Evolutionary conservation across 78 protist genomes (phyloP).

Genomic region (slime mould (Dictyostelium discoideum)): DNA sequence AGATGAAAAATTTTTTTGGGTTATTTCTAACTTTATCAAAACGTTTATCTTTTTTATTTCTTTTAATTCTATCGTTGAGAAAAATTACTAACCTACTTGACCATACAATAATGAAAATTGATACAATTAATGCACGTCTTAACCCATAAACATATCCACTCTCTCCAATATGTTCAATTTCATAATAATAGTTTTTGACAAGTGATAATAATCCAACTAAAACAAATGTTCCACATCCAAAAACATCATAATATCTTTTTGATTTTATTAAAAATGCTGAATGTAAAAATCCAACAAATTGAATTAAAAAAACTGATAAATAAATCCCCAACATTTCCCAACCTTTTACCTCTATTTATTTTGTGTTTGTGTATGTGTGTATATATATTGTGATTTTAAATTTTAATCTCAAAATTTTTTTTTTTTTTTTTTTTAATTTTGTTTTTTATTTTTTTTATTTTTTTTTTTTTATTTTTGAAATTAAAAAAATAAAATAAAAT

Average conservation of each 20-base stretch:
- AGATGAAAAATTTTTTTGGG: background rate
- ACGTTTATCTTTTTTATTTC: constrained; percentile 24
- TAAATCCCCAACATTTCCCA: background rate
- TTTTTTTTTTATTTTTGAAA: too few species aligned
- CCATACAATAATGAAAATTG: background rate
- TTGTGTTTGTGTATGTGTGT: background rate
- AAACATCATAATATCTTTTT: constrained; percentile 58
- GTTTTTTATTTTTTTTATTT: too few species aligned
- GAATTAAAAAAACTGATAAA: constrained; percentile 4
- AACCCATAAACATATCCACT: background rate
- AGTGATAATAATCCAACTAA: background rate
- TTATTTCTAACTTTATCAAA: constrained; percentile 43
- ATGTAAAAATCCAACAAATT: constrained; percentile 10
- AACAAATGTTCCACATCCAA: constrained; percentile 6
- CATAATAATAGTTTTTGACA: background rate
- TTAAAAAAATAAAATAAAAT: too few species aligned
- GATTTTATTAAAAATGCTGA: background rate
- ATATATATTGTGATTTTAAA: too few species aligned
- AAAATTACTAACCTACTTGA: constrained; percentile 1
- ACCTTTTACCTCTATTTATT: background rate
- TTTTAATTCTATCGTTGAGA: constrained; percentile 22
- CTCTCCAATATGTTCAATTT: background rate
- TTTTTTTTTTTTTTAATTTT: background rate
- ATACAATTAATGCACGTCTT: background rate
- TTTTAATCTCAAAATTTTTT: background rate